Evolutionary conservation across 106 monocot species (phyloP).

Genomic region (Vanilla planifolia): DNA sequence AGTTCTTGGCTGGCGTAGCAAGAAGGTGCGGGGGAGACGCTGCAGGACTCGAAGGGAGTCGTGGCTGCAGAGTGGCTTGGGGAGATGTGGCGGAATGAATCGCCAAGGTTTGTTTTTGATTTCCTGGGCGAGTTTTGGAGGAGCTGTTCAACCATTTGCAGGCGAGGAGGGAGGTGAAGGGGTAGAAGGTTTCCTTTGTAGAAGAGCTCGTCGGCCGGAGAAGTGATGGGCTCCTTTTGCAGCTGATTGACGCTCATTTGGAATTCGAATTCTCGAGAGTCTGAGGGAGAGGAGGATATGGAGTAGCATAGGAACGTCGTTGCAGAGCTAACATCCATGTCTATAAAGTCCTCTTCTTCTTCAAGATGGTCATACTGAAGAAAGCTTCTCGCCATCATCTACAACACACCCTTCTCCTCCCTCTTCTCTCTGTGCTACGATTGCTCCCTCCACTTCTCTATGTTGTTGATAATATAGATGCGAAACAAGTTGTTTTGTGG

Average conservation of each 20-base stretch:
- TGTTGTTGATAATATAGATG: neutral
- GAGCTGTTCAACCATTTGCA: constrained; percentile 57
- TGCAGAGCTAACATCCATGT: constrained; percentile 40
- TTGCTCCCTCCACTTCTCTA: neutral
- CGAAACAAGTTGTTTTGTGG: neutral
- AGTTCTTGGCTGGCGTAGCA: constrained; percentile 58
- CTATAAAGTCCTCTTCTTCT: constrained; percentile 3
- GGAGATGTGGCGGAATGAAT: neutral
- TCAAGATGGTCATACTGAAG: neutral
- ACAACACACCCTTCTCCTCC: no score
- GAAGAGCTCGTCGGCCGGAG: constrained; percentile 76
- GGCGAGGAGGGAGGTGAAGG: constrained; percentile 59
- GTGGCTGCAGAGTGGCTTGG: constrained; percentile 5
- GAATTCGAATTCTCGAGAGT: constrained; percentile 55
- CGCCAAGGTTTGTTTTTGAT: neutral
- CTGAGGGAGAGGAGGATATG: constrained; percentile 17
- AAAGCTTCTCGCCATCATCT: constrained; percentile 6
- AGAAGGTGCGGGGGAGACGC: constrained; percentile 52
- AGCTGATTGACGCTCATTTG: constrained; percentile 24
- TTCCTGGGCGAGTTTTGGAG: constrained; percentile 18
- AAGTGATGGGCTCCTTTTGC: constrained; percentile 12
- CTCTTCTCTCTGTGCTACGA: neutral
- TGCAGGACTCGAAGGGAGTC: constrained; percentile 67
- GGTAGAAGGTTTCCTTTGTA: constrained; percentile 77
- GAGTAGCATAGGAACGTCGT: constrained; percentile 11